Conservation (phyloP, 2,329 filamentous ascomycete species). For the Paecilomyces dactylethromorphus region DNA sequence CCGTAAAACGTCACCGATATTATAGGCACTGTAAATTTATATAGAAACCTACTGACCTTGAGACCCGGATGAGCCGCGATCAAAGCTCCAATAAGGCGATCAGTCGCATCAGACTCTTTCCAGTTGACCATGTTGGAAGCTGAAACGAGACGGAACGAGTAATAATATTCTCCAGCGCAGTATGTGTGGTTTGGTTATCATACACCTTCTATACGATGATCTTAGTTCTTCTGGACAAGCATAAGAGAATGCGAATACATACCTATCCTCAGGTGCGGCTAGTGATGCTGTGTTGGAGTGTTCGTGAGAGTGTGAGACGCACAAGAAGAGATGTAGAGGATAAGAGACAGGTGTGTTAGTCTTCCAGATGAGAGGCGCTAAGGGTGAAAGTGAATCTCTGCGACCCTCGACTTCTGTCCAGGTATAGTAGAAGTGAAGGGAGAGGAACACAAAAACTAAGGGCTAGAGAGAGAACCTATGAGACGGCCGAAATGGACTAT, state of each 20-base stretch:
- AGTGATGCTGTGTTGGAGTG: not conserved
- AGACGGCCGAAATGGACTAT: not conserved
- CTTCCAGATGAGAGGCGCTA: not conserved
- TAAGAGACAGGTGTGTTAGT: not conserved
- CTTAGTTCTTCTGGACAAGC: not conserved
- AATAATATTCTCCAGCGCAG: too few species aligned
- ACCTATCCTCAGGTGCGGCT: not conserved
- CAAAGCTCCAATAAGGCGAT: slow-evolving; percentile 19
- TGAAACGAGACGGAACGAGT: not conserved
- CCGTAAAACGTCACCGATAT: too few species aligned
- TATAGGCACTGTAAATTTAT: not conserved
- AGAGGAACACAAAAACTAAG: not conserved
- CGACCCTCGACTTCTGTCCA: not conserved
- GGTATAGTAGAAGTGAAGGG: not conserved
- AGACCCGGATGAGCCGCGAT: slow-evolving; percentile 20
- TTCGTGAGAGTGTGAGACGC: not conserved
- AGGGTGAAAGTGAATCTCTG: not conserved
- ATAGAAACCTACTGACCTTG: slow-evolving; percentile 13
- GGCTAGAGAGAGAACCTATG: not conserved
- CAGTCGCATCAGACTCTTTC: slow-evolving; percentile 15
- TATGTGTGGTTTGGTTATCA: too few species aligned
- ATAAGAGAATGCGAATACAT: not conserved
- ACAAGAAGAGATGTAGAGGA: not conserved
- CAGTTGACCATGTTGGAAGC: slow-evolving; percentile 23
- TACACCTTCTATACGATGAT: too few species aligned